These are phyloP conservation scores for Citrus sinensis DNA, from an alignment of 345 rosid species.

Conservation along the genomic window DNA sequence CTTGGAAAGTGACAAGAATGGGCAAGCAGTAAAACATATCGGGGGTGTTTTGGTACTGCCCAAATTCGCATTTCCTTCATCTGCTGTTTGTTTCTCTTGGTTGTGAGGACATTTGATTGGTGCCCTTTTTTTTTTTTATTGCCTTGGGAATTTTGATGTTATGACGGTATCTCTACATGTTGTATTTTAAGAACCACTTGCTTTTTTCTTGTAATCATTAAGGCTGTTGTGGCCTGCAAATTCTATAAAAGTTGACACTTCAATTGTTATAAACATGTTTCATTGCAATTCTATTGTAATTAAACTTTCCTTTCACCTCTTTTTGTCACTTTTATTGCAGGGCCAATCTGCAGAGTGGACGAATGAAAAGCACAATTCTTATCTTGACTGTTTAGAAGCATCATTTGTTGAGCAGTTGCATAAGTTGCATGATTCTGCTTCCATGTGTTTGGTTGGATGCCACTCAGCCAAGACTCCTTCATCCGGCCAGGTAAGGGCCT, in stretches of 20 bases:
- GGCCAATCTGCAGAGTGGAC: constrained; percentile 56
- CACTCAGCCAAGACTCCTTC: constrained; percentile 19
- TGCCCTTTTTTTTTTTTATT: background rate
- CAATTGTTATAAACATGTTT: background rate
- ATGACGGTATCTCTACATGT: background rate
- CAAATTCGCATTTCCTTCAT: background rate
- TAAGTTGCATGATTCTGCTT: constrained; percentile 33
- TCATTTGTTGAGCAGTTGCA: constrained; percentile 67
- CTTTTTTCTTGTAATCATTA: background rate
- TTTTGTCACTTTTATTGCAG: constrained; percentile 23
- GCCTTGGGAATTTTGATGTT: background rate
- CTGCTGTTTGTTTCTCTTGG: background rate
- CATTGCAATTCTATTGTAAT: background rate
- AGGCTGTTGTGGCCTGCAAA: background rate
- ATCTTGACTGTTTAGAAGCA: constrained; percentile 56
- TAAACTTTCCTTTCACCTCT: constrained; percentile 4
- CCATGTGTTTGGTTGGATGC: constrained; percentile 22
- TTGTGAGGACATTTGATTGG: background rate
- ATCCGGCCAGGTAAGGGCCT: constrained; percentile 43
- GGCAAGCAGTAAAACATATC: background rate
- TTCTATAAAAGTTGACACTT: background rate
- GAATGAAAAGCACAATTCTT: constrained; percentile 62
- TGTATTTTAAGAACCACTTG: background rate
- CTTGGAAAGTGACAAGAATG: background rate
- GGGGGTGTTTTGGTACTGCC: background rate